These are phyloP conservation scores for Chrysanthemum seticuspe DNA, from an alignment of 129 eudicot species.

Conservation along the genomic window DNA sequence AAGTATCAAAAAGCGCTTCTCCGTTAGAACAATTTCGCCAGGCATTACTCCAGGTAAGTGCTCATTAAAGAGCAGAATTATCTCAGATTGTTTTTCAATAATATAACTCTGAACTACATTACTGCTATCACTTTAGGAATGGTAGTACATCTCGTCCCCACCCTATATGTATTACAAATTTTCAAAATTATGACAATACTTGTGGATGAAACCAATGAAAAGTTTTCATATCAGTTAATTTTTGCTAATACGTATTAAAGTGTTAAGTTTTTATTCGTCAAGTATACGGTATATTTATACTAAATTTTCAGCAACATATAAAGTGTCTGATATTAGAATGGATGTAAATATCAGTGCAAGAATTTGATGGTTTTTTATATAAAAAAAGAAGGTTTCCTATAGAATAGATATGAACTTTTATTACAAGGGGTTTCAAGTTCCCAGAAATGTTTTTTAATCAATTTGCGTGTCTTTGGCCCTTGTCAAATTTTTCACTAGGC, in stretches of 20 bases:
- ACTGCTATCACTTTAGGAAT: neutral
- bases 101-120: neutral
- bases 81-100: neutral
- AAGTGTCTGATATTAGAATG: neutral
- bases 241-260: neutral
- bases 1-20: slow-evolving; percentile 59
- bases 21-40: slow-evolving; percentile 69
- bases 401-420: neutral
- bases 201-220: neutral
- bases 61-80: slow-evolving; percentile 9
- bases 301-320: neutral
- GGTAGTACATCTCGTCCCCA: neutral
- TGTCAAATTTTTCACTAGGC: neutral
- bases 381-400: neutral
- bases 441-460: neutral
- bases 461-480: neutral
- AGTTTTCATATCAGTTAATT: neutral
- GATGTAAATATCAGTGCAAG: neutral
- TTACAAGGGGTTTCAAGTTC: neutral
- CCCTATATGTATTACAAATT: neutral
- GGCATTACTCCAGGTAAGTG: slow-evolving; percentile 71
- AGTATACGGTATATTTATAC: neutral
- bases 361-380: neutral
- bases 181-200: neutral
- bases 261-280: neutral